Evolutionary conservation across 2,329 filamentous ascomycete genomes (phyloP), one percentile per base, ranked within the genome.

Genomic region (Cadophora luteo-olivacea): DNA sequence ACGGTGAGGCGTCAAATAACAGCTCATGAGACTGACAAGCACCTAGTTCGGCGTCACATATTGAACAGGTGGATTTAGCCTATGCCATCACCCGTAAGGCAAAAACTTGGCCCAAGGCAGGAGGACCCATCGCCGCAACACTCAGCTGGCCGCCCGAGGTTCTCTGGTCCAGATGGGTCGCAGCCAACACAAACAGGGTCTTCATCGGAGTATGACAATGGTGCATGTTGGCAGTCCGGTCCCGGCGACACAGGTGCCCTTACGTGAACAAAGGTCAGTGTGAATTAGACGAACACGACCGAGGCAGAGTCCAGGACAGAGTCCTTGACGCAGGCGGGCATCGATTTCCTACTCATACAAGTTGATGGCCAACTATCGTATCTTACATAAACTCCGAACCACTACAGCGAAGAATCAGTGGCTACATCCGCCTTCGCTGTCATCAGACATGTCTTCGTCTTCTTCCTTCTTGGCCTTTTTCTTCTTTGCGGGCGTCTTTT

Each of bases 381-480:
- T 41, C 29, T 19, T 41, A 54, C 61, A 64, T 3, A n/a, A 41
- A 25, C 33, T 52, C 32, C 41, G 25, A 49, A 9, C 29, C 22
- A 41, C n/a, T 11, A 41, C 57, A 49, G 19, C 22, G 12, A 19
- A 3, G 7, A 9, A 45, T 74, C 60, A 75, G 65, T 76, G 72
- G 54, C 68, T 77, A 70, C 76, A 78, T 7, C 74, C 72, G 9
- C 71, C 71, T 22, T 77, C 72, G 62, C 72, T 75, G 2, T 58
- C 71, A 55, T 75, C 72, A 8, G 69, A 71, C 33, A 68, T 70
- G 41, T 68, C 74, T 54, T 72, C 72, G 29, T 68, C 70, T 32
- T 71, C 72, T 60, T 79, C 79, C 51, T 76, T 78, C 68, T 80
- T 80, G 55, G 75, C 80, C 65, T 75, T 80, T 69, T 81, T 81